Conservation (phyloP, 306 rosid genomes). For the Malus sieversii region DNA sequence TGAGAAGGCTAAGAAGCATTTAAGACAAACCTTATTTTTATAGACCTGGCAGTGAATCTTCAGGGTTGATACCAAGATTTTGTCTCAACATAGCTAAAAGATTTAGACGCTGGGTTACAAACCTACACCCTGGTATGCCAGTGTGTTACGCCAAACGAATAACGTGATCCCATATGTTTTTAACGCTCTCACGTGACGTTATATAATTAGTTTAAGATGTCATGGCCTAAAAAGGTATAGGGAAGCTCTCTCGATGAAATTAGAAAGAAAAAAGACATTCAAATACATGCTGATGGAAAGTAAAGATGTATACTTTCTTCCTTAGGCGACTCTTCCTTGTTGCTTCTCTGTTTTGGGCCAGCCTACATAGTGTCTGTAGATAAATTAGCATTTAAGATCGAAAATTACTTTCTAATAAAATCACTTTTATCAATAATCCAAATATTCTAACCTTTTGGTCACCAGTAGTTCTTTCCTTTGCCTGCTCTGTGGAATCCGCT, state of each 20-base stretch:
- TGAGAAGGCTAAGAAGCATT: too few species aligned
- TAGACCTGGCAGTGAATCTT: background rate
- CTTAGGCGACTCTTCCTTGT: constrained; percentile 69
- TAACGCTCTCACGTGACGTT: too few species aligned
- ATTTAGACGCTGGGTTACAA: background rate
- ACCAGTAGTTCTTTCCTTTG: constrained; percentile 31
- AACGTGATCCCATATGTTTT: too few species aligned
- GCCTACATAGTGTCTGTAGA: constrained; percentile 48
- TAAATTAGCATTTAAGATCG: background rate
- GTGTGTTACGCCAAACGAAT: too few species aligned
- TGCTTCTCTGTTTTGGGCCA: constrained; percentile 78
- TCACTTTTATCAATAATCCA: background rate
- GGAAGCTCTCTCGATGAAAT: background rate
- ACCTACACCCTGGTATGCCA: background rate
- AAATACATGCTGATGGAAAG: background rate
- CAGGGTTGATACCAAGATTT: background rate
- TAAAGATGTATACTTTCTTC: constrained; percentile 47
- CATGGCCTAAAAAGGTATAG: too few species aligned
- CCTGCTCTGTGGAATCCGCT: constrained; percentile 46
- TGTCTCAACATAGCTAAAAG: background rate
- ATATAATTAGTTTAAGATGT: too few species aligned
- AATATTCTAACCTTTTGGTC: constrained; percentile 51
- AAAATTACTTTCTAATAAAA: background rate
- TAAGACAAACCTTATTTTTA: background rate
- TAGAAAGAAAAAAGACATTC: background rate